Base-by-base conservation (phyloP, 2,329 filamentous ascomycete species). In the Alternaria angustiovoidea region DNA sequence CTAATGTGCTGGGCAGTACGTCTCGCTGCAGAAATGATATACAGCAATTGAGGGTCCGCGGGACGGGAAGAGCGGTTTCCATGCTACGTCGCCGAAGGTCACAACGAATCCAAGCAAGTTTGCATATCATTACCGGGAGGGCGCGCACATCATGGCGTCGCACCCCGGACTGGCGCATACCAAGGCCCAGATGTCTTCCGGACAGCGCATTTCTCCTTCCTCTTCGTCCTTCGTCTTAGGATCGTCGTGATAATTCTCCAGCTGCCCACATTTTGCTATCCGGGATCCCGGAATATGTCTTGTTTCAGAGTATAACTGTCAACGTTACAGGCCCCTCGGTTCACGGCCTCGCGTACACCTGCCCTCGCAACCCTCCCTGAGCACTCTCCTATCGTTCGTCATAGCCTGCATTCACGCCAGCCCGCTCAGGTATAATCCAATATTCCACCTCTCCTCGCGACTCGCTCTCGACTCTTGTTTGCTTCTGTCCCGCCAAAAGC, bases 51-150 rank as follows among this genome's bases (percentile, higher is more conserved):
- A 49, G 41, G 41, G 47, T 58, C 58, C 51, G 51, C 56, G 48
- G 39, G 47, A 32, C 51, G 49, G 63, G 56, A 49, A 58, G 49
- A 58, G 22, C 28, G 24, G 32, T 32, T 46, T 46, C 44, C 55
- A 48, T 63, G 54, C 57, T 52, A 61, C 53, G 65, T 67, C 65
- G 65, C 57, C 65, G 63, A 67, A 59, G 28, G 41, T 38, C 44
- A 52, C 46, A 42, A 61, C 49, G 56, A 59, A 62, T 63, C 62
- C 52, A 57, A 47, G 55, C 54, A 48, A 59, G 51, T 46, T 47
- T 38, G 64, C 64, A 59, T 54, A 63, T 67, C 46, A 57, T 57
- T 61, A 36, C 63, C 64, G 43, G 61, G 62, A 57, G 54, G 60
- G 61, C 51, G 54, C 60, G 65, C 64, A 51, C 59, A 62, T 62